Evolutionary conservation across 176 grass and related monocot genomes (phyloP).

Genomic region (Juncus inflexus): DNA sequence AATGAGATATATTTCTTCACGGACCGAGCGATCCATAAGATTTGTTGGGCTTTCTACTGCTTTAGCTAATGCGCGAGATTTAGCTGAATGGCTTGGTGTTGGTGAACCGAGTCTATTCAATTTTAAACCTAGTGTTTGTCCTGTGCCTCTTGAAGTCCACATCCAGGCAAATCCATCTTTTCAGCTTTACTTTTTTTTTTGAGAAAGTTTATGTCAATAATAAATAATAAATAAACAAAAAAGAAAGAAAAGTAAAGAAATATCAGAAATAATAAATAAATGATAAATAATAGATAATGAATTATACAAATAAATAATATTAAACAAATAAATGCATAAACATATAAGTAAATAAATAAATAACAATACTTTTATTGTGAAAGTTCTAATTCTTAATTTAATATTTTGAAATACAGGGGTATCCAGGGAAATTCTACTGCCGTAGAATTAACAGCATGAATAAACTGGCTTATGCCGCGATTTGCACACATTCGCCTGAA

Average conservation of each 20-base stretch:
- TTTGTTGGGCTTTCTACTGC: constrained; percentile 98
- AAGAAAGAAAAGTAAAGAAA: no score
- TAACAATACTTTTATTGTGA: no score
- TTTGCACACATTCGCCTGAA: constrained; percentile 90
- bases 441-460: constrained; percentile 99
- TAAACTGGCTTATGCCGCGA: constrained; percentile 95
- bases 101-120: constrained; percentile 82
- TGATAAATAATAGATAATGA: no score
- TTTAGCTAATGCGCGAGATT: constrained; percentile 94
- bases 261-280: no score
- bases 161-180: constrained; percentile 58
- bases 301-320: no score
- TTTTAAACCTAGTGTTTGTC: constrained; percentile 97
- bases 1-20: constrained; percentile 98
- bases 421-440: constrained; percentile 97
- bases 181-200: constrained; percentile 29
- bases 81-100: constrained; percentile 90
- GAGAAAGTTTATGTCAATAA: no score
- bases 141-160: constrained; percentile 99
- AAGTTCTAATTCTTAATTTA: no score
- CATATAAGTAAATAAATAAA: no score
- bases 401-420: no score
- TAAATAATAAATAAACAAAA: no score
- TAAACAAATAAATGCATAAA: no score
- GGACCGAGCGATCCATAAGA: constrained; percentile 72